phyloP scores from a whole-genome alignment of 148 eudicot species.

The Silene conica region DNA sequence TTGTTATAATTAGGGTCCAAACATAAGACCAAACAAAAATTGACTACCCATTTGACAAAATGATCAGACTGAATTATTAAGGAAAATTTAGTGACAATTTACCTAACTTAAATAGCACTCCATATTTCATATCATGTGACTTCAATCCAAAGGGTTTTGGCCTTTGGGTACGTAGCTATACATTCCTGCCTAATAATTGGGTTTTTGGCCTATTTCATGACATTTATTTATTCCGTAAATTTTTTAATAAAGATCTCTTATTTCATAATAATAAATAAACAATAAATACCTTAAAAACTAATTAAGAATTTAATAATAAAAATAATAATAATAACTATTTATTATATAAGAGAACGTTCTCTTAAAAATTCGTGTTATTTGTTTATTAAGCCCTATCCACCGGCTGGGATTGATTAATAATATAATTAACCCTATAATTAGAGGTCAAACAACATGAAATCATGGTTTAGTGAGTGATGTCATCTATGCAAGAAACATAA shows the following conservation, averaged over 20 bases:
- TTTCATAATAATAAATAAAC: too few relatives aligned
- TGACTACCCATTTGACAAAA: too few relatives aligned
- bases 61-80: too few relatives aligned
- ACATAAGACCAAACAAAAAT: too few relatives aligned
- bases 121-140: not conserved
- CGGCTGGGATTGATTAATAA: slow-evolving; percentile 14
- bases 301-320: too few relatives aligned
- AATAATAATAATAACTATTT: too few relatives aligned
- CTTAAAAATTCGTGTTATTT: too few relatives aligned
- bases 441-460: slow-evolving; percentile 18
- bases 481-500: not conserved
- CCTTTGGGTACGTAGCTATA: not conserved
- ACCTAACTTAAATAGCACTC: not conserved
- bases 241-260: too few relatives aligned
- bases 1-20: too few relatives aligned
- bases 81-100: not conserved
- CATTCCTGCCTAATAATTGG: slow-evolving; percentile 21
- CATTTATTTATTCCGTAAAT: slow-evolving; percentile 1
- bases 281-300: too few relatives aligned
- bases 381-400: too few relatives aligned
- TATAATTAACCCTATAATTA: not conserved
- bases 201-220: slow-evolving; percentile 23
- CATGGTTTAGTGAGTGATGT: not conserved
- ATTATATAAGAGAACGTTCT: too few relatives aligned
- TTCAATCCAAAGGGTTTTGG: not conserved